A percentile compares a stretch with the other conserved stretches of the same genome.
Evolutionary conservation across 2,329 filamentous ascomycete genomes (phyloP).

Genomic region (Harringtonia lauricola): DNA sequence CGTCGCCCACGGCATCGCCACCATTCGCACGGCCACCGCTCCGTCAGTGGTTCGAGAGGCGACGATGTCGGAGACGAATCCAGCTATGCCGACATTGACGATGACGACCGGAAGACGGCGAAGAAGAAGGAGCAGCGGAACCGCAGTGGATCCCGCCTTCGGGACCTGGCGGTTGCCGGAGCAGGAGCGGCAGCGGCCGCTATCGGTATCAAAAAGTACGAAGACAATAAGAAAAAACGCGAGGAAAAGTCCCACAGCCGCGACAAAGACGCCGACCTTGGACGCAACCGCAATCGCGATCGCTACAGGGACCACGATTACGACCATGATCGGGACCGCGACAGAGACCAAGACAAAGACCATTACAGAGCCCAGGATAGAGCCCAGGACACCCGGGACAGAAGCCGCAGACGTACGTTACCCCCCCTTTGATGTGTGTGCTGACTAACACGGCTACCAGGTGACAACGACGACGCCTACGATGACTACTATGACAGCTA

Average conservation of each 20-base stretch:
- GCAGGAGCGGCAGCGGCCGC: slow-evolving; percentile 48
- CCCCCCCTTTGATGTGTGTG: too few relatives aligned
- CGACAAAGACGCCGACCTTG: slow-evolving; percentile 18
- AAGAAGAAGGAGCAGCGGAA: slow-evolving; percentile 19
- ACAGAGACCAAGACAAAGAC: slow-evolving; percentile 7
- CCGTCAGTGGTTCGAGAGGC: neutral
- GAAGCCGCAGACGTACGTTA: slow-evolving; percentile 10
- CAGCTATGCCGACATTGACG: slow-evolving; percentile 1
- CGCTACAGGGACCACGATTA: slow-evolving; percentile 22
- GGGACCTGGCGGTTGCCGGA: slow-evolving; percentile 43
- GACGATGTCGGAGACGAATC: slow-evolving; percentile 14
- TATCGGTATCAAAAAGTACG: slow-evolving; percentile 50
- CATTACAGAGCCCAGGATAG: slow-evolving; percentile 19
- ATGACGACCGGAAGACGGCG: neutral
- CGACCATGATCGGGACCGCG: neutral
- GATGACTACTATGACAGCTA: slow-evolving; percentile 26
- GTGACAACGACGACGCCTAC: slow-evolving; percentile 22
- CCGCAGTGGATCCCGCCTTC: slow-evolving; percentile 41
- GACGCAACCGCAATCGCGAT: slow-evolving; percentile 10
- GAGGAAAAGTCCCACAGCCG: slow-evolving; percentile 23
- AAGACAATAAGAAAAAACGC: slow-evolving; percentile 25
- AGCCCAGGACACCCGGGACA: neutral
- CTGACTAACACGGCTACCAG: slow-evolving; percentile 9
- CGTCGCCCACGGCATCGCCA: slow-evolving; percentile 5
- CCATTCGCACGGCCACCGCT: neutral